Conservation (phyloP, 306 rosid genomes). For the Cucumis melo region DNA sequence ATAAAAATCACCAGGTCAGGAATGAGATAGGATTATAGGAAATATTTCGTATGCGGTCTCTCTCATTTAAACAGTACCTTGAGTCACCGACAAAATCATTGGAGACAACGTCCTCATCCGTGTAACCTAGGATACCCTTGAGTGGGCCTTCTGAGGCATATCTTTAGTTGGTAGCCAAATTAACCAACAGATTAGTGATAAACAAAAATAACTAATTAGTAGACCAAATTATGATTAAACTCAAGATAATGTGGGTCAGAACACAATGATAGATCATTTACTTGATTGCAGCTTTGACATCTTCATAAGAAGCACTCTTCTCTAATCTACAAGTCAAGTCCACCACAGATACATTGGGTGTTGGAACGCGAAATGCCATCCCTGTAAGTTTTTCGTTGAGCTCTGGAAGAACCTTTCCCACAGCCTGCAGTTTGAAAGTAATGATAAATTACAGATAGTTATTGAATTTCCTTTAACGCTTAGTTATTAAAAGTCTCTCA, state of each 20-base stretch:
- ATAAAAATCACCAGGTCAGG: too few species aligned
- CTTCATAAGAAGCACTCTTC: slow-evolving; percentile 79
- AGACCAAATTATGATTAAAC: not conserved
- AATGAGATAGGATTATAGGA: not conserved
- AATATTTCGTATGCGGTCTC: not conserved
- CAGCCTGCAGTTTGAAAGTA: slow-evolving; percentile 42
- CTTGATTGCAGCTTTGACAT: slow-evolving; percentile 83
- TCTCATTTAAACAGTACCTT: slow-evolving; percentile 27
- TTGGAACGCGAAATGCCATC: slow-evolving; percentile 97
- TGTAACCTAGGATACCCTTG: slow-evolving; percentile 88
- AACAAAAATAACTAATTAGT: not conserved
- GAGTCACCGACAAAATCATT: slow-evolving; percentile 92
- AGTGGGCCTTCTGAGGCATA: slow-evolving; percentile 75
- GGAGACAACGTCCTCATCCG: slow-evolving; percentile 91
- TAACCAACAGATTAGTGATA: not conserved
- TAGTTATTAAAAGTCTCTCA: not conserved
- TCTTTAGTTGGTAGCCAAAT: slow-evolving; percentile 21
- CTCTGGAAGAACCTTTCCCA: slow-evolving; percentile 95
- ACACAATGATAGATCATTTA: slow-evolving; percentile 9
- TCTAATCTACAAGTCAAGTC: slow-evolving; percentile 85
- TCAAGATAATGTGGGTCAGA: not conserved
- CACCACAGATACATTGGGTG: slow-evolving; percentile 88
- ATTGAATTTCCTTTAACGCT: not conserved
- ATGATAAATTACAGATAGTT: not conserved
- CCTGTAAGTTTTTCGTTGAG: slow-evolving; percentile 96